Conservation (phyloP, 78 protist species). For the Dictyostelium intermedium region DNA sequence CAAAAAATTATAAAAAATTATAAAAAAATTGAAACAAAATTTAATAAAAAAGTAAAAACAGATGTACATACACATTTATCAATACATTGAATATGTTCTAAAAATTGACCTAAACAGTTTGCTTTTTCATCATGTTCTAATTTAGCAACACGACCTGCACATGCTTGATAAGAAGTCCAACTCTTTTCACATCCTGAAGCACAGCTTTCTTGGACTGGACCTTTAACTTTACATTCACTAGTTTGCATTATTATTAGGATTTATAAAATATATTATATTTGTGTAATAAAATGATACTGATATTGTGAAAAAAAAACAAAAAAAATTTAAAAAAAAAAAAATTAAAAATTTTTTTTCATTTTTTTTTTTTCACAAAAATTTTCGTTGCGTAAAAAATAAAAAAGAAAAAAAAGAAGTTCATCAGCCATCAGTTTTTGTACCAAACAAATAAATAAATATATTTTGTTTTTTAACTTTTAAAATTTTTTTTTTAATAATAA, state of each 20-base stretch:
- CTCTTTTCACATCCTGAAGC: not conserved
- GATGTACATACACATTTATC: conserved; percentile 80
- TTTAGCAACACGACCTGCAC: conserved; percentile 31
- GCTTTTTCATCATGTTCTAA: conserved; percentile 72
- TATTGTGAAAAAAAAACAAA: not conserved
- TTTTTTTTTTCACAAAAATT: not conserved
- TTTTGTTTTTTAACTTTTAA: too few species aligned
- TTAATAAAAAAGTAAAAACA: too few species aligned
- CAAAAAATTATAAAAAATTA: not conserved
- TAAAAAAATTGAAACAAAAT: not conserved
- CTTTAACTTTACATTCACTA: conserved; percentile 51
- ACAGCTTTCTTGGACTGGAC: conserved; percentile 40
- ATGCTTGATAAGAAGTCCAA: conserved; percentile 28
- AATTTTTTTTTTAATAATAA: too few species aligned
- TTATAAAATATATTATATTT: not conserved
- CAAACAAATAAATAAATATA: too few species aligned
- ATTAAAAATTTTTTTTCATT: not conserved
- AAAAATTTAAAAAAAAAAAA: not conserved
- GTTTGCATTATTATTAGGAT: not conserved
- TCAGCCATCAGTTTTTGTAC: too few species aligned
- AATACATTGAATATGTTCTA: conserved; percentile 71
- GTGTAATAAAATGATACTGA: not conserved
- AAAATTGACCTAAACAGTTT: conserved; percentile 77
- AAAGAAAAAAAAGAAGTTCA: too few species aligned
- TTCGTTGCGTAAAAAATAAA: too few species aligned